phyloP scores from a whole-genome alignment of 768 basidiomycete species.

The Russula brevipes region DNA sequence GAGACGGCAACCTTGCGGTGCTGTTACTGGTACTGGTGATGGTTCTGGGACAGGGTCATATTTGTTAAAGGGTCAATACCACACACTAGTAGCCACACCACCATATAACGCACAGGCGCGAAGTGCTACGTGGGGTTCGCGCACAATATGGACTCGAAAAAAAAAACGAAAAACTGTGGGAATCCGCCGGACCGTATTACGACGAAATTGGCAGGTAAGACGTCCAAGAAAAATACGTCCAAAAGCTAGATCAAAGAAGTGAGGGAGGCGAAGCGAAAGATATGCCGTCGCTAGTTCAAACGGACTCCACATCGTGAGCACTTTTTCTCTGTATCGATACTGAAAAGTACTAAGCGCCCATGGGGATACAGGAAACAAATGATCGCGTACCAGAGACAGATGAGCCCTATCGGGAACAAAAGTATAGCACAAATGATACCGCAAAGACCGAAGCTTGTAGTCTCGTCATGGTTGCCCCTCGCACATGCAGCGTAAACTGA shows the following conservation, averaged over 20 bases:
- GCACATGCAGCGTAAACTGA: conserved; percentile 30
- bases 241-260: neutral
- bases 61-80: no score
- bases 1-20: no score
- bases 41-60: no score
- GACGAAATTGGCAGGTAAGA: neutral
- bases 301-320: conserved; percentile 30
- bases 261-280: neutral
- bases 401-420: conserved; percentile 30
- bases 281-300: conserved; percentile 8
- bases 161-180: no score
- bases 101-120: no score
- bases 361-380: neutral
- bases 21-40: no score
- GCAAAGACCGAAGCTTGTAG: conserved; percentile 29
- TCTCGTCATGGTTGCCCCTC: conserved; percentile 30
- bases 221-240: conserved; percentile 5
- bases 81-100: no score
- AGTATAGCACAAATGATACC: conserved; percentile 32
- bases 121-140: no score
- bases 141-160: no score
- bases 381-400: conserved; percentile 29
- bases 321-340: conserved; percentile 29
- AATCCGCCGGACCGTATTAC: no score
- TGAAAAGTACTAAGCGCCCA: neutral